Evolutionary conservation across 495 filamentous ascomycete genomes (phyloP).

Genomic region (Letharia lupina): DNA sequence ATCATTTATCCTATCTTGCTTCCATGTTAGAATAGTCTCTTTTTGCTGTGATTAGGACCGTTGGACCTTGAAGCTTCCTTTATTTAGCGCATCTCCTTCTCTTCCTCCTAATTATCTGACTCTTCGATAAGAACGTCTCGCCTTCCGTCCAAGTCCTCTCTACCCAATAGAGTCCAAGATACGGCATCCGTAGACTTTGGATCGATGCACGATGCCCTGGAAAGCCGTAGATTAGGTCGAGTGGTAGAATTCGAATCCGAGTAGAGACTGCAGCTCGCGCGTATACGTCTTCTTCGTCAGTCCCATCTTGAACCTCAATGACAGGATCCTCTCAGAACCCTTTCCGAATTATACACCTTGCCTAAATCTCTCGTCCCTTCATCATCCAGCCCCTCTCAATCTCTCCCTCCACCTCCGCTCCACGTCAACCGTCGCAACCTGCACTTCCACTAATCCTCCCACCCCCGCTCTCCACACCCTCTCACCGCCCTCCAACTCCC

Average conservation of each 20-base stretch:
- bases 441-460: conserved; percentile 63
- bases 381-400: conserved; percentile 28
- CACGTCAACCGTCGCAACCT: conserved; percentile 51
- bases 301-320: not conserved
- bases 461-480: conserved; percentile 66
- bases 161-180: not conserved
- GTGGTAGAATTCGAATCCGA: not conserved
- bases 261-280: not conserved
- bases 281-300: not conserved
- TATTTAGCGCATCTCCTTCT: not conserved
- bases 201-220: not conserved
- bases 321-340: not conserved
- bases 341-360: not conserved
- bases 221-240: not conserved
- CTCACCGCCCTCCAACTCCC: conserved; percentile 61
- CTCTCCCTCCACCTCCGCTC: conserved; percentile 60
- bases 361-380: not conserved
- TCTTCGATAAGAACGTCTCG: not conserved
- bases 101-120: not conserved
- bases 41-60: too few species aligned
- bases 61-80: too few species aligned
- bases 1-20: not conserved
- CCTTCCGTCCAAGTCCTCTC: not conserved
- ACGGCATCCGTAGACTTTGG: not conserved
- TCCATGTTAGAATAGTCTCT: not conserved